Evolutionary conservation across 768 basidiomycete genomes (phyloP), one percentile per base, ranked within the genome.

Genomic region (Suillus subalutaceus): DNA sequence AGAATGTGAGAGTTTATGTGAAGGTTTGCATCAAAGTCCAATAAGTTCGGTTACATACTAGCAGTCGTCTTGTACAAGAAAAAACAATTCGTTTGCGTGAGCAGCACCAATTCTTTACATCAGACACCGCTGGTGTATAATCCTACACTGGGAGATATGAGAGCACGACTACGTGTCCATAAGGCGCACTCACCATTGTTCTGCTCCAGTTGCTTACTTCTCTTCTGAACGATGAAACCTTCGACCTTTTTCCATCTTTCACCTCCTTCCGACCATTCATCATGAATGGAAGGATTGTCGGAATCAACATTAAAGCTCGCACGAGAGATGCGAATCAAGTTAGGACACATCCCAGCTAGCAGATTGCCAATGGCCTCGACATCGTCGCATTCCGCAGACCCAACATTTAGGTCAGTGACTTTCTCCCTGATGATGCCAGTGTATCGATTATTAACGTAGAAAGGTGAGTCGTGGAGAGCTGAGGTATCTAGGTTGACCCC

Each of bases 21-120:
- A 53, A 55, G 12, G 30, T 53, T 61, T 63, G 50, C 62, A 63
- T 63, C 62, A 63, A 50, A n/a, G 32, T 63, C 48, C 48, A 16
- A 37, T 26, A 52, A 23, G n/a, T 23, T 41, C 16, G 18, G 43
- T 43, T 43, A 8, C 43, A 16, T 41, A 16, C 41, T 41, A 41
- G 15, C 41, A 16, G 41, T 41, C 41, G 41, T 23, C n/a, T 50
- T 50, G n/a, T 20, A 20, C 20, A 20, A n/a, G 40, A 15, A 15
- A 46, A 46, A 46, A 32, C 32, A 46, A 9, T 4, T 12, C 32
- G 12, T 50, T 50, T 12, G 5, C 12, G 2, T 26, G 26, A 50
- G 12, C 12, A 50, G 48, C 43, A 46, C 20, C 44, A 46, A 20
- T 8, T 43, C 43, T 23, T 48, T 48, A 23, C 48, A 48, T 23